These are phyloP conservation scores for Aspergillus bombycis DNA, from an alignment of 2,329 filamentous ascomycete genomes.

Conservation along the genomic window DNA sequence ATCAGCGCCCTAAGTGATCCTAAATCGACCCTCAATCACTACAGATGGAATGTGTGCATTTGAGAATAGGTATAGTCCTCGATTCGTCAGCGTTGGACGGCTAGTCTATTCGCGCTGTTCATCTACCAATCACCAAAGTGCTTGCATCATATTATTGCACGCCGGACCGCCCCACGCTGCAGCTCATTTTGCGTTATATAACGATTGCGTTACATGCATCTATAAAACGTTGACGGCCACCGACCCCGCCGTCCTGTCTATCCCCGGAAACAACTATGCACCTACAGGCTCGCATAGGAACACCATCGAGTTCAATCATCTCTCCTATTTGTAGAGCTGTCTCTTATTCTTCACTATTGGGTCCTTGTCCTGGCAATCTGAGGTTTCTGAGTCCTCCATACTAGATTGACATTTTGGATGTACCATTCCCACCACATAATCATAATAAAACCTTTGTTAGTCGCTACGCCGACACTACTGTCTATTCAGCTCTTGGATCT, in stretches of 20 bases:
- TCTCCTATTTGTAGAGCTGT: background rate
- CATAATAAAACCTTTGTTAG: background rate
- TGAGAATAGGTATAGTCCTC: background rate
- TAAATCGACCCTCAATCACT: too few species aligned
- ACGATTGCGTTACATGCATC: background rate
- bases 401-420: background rate
- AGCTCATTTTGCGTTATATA: background rate
- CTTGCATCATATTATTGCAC: background rate
- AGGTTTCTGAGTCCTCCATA: background rate
- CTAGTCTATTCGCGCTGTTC: background rate
- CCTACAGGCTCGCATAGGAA: background rate
- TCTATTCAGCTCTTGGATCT: constrained; percentile 38
- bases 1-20: background rate
- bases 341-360: background rate
- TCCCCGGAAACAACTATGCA: background rate
- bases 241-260: background rate
- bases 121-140: background rate
- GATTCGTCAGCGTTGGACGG: background rate
- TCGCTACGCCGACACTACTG: background rate
- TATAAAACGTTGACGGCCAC: background rate
- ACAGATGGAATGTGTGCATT: background rate
- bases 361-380: background rate
- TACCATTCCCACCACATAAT: background rate
- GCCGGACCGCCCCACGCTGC: background rate
- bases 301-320: background rate